These are phyloP conservation scores for Ophiobolus disseminans DNA, from an alignment of 2,329 filamentous ascomycete species.

Conservation along the genomic window DNA sequence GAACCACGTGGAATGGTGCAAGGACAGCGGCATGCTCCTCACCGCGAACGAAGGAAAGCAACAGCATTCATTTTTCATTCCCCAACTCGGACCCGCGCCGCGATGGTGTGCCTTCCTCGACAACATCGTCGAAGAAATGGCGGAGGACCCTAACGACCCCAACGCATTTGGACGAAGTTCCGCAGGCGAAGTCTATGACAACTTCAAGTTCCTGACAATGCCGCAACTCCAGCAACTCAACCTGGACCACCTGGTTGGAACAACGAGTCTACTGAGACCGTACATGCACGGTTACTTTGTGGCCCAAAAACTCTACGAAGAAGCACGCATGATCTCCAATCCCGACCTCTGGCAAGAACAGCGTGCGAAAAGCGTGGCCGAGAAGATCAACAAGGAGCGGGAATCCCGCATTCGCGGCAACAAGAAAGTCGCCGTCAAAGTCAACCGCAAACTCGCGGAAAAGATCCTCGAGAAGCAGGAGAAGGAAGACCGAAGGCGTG, in stretches of 20 bases:
- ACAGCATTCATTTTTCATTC: conserved; percentile 94
- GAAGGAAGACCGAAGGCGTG: conserved; percentile 61
- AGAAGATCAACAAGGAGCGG: conserved; percentile 97
- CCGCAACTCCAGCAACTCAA: conserved; percentile 86
- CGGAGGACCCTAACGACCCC: conserved; percentile 75
- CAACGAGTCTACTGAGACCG: conserved; percentile 85
- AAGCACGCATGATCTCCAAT: conserved; percentile 90
- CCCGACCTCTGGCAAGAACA: conserved; percentile 95
- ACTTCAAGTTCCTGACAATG: conserved; percentile 96
- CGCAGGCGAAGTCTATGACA: conserved; percentile 88
- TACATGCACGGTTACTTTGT: conserved; percentile 99
- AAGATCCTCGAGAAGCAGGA: conserved; percentile 72
- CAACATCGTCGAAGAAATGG: conserved; percentile 98
- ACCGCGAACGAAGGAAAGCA: conserved; percentile 97
- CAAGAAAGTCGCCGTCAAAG: conserved; percentile 89
- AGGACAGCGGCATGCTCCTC: conserved; percentile 90
- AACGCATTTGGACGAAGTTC: conserved; percentile 62
- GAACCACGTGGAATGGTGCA: conserved; percentile 92
- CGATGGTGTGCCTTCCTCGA: conserved; percentile 97
- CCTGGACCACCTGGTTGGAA: conserved; percentile 86
- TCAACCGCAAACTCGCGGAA: conserved; percentile 79
- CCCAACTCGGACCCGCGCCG: conserved; percentile 89
- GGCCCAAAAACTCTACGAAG: conserved; percentile 91
- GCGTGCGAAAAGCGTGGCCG: conserved; percentile 85
- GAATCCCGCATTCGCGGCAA: conserved; percentile 90